phyloP scores from a whole-genome alignment of 2,329 filamentous ascomycete species.

The Aspergillus aculeatinus region DNA sequence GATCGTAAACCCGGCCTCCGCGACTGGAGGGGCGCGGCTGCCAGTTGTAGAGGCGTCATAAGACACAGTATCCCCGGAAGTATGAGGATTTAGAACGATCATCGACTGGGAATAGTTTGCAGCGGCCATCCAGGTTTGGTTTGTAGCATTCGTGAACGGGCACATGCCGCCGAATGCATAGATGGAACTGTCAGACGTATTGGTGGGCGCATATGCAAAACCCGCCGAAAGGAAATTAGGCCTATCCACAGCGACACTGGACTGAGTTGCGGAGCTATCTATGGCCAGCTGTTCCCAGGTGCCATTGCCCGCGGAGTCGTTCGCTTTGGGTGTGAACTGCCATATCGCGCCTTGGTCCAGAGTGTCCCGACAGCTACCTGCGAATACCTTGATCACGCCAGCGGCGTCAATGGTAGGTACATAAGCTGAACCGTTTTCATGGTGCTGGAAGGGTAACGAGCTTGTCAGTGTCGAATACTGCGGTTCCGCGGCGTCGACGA shows the following conservation, averaged over 20 bases:
- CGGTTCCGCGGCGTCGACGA: conserved; percentile 51
- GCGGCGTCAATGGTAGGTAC: conserved; percentile 65
- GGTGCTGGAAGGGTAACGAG: conserved; percentile 26
- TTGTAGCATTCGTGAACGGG: conserved; percentile 49
- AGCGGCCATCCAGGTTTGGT: conserved; percentile 61
- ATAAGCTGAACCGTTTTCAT: conserved; percentile 62
- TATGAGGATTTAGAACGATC: conserved; percentile 55
- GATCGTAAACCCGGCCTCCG: conserved; percentile 84
- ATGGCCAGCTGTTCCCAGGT: conserved; percentile 53
- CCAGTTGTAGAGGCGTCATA: conserved; percentile 51
- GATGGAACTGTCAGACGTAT: conserved; percentile 50
- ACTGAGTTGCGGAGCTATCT: conserved; percentile 34
- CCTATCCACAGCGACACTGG: conserved; percentile 38
- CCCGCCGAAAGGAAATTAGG: conserved; percentile 60
- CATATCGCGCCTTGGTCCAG: conserved; percentile 60
- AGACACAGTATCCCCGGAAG: conserved; percentile 16
- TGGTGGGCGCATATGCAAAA: conserved; percentile 64
- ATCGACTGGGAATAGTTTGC: conserved; percentile 81
- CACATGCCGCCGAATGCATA: conserved; percentile 94
- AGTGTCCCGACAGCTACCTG: conserved; percentile 66
- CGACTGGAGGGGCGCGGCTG: conserved; percentile 64
- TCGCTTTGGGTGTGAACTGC: conserved; percentile 58
- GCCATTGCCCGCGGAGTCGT: conserved; percentile 49
- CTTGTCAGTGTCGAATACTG: conserved; percentile 31
- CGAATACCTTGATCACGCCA: conserved; percentile 71